Evolutionary conservation across 306 rosid species (phyloP), one percentile per base, ranked within the genome.

Genomic region (Abrus pulchellus): DNA sequence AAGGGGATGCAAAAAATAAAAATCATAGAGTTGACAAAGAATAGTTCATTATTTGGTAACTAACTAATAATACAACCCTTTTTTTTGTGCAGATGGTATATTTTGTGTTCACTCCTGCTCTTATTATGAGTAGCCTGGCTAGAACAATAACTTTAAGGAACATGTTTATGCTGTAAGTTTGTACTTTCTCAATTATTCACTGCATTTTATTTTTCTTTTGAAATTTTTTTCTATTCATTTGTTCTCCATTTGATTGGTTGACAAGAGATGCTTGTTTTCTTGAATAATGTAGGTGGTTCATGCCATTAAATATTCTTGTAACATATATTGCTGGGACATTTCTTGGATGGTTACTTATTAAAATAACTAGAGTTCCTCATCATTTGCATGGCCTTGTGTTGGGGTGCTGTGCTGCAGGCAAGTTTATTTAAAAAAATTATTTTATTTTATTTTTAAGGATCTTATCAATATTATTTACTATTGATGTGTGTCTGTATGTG

Each of bases 351-450:
- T 13, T 84, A 48, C 67, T 87, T 40, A 6, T 45, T 49, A 87
- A 77, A 75, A 84, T 74, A 66, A 48, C 71, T 0, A 81, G 63
- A 75, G 76, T 67, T 52, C 88, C 86, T 56, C 40, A 2, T 62
- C 79, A 69, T 74, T 80, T 87, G 0, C 80, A 59, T 40, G 85
- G 88, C 60, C 70, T 84, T 48, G 83, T 78, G 2, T 62, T 87
- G 68, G 90, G 84, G 3, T 84, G 82, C 20, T 87, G 90, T 69
- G 70, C 86, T 57, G 74, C 83, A 69, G 90, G 90, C 40, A 36
- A 4, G 40, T 34, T 36, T 36, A 36, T 36, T 36, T 0, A 36
- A 2, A 36, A 36, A 36, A 2, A 2, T 36, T 2, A 36, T 2
- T 36, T 36, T 36, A 2, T 4, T 36, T 36, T 36, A 20, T 20